phyloP scores from a whole-genome alignment of 768 basidiomycete genomes.

The Russula abietina region DNA sequence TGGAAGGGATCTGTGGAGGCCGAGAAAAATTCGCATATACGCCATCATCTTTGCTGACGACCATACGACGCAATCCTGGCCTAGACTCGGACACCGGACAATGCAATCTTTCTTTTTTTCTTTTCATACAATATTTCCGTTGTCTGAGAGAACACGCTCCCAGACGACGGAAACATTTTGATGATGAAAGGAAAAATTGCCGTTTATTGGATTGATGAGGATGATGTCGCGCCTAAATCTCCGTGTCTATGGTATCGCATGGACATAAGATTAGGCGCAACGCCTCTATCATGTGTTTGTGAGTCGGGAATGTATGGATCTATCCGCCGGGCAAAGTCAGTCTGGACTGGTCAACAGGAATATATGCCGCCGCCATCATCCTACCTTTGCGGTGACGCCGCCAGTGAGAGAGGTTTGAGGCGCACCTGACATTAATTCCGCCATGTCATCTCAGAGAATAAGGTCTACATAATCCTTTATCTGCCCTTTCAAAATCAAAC shows the following conservation, averaged over 20 bases:
- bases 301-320: background rate
- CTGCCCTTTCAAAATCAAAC: no score
- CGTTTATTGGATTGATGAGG: background rate
- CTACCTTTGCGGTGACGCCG: no score
- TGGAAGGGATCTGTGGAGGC: no score
- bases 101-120: no score
- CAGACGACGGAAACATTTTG: background rate
- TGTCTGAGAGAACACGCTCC: background rate
- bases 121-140: no score
- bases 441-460: background rate
- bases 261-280: background rate
- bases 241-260: no score
- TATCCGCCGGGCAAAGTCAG: background rate
- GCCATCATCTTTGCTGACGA: no score
- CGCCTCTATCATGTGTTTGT: background rate
- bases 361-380: no score
- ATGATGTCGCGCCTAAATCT: no score
- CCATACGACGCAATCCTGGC: conserved; percentile 16
- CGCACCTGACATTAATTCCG: background rate
- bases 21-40: no score
- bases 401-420: background rate
- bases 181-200: background rate
- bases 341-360: no score
- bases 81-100: no score
- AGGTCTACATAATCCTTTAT: background rate